Evolutionary conservation across 192 early-diverging fungal species (phyloP), one percentile per base, ranked within the genome.

Genomic region (Umbelopsis ramanniana): DNA sequence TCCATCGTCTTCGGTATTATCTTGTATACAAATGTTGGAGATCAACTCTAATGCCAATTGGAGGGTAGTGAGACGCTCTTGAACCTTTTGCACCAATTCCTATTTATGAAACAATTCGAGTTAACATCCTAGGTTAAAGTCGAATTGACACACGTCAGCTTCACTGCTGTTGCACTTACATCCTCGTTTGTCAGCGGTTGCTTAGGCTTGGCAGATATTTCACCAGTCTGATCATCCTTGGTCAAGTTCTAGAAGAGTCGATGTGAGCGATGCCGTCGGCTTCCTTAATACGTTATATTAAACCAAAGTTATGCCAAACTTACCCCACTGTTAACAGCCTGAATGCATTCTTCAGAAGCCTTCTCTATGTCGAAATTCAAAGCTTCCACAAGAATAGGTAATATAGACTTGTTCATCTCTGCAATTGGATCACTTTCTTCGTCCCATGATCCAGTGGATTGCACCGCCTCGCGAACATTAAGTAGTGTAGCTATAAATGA

Each of bases 1-100:
- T 12, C 77, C 76, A 29, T 87, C 89, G 7, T 83, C 84, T 47
- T 81, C 80, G n/a, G 71, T 76, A 26, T 80, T 79, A 48, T 81
- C 90, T 67, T 93, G 89, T 7, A 88, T 87, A 72, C 90, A 95
- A 50, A 96, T 88, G 70, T 94, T 94, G 53, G 95, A 87, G 4
- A 96, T 82, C 29, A 98, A 70, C 76, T 98, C 96, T 29, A 98
- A 79, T 17, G 86, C 84, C 21, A 95, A 73, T 60, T 92, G 91
- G 9, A 93, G 74, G 10, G 86, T 89, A 21, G 79, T 84, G 66
- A 95, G 50, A 12, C 83, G 82, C 0, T 79, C 79, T 70, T 90
- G 87, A 35, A 89, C 73, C n/a, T 69, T 52, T 29, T 78, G 71
- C 2, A 90, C 70, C 14, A 79, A 67, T 70, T 76, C 69, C 74